phyloP scores from a whole-genome alignment of 768 basidiomycete genomes.

The Boletus fagicola region DNA sequence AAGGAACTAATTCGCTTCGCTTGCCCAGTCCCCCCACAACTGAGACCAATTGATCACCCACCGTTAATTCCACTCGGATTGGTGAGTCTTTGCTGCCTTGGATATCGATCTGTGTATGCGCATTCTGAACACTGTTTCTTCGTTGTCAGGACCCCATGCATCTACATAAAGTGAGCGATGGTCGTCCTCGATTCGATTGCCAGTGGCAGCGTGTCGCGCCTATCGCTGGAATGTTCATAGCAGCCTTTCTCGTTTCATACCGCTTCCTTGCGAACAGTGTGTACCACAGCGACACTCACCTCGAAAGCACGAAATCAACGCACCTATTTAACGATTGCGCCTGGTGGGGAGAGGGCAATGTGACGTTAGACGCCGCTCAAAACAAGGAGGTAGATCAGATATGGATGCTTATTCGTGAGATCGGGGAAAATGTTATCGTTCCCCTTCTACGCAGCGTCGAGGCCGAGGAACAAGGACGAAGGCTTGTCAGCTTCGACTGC shows the following conservation, averaged over 20 bases:
- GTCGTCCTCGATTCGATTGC: neutral
- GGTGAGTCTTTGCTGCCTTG: too few relatives aligned
- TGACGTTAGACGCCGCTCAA: neutral
- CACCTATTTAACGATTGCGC: neutral
- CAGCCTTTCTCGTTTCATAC: neutral
- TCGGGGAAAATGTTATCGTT: neutral
- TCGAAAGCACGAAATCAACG: neutral
- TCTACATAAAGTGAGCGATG: neutral
- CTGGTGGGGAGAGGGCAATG: neutral
- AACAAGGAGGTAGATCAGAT: neutral
- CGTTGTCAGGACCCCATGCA: too few relatives aligned
- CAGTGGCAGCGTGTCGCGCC: neutral
- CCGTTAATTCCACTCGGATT: too few relatives aligned
- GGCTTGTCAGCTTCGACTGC: neutral
- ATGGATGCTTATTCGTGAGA: neutral
- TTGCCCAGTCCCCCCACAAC: too few relatives aligned
- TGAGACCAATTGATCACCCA: too few relatives aligned
- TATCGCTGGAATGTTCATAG: neutral
- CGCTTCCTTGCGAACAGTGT: neutral
- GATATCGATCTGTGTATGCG: too few relatives aligned
- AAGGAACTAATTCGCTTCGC: too few relatives aligned
- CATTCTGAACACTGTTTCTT: too few relatives aligned
- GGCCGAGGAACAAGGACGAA: neutral
- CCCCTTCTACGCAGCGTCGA: neutral
- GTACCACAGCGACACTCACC: neutral